Evolutionary conservation across 2,329 filamentous ascomycete genomes (phyloP), one percentile per base, ranked within the genome.

Genomic region (Claviceps fusiformis): DNA sequence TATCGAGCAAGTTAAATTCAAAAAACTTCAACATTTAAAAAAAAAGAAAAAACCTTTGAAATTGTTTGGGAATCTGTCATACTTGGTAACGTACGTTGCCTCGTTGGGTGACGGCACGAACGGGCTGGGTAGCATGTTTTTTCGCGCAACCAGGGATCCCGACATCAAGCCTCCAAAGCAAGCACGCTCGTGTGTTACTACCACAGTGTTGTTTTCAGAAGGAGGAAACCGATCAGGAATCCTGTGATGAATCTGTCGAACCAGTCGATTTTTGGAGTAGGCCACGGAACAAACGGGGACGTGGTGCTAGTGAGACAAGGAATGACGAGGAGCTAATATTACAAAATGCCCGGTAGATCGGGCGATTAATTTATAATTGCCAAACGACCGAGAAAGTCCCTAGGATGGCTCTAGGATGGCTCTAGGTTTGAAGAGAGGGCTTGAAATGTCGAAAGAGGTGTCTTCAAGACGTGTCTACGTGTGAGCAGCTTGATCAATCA

Each of bases 81-180:
- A 15, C 13, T 37, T 29, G 24, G 41, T n/a, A 11, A 52, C 58
- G 41, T 61, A 69, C 67, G 59, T 67, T 47, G 58, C 47, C 5
- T 67, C 64, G 31, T 54, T 53, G 9, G 47, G 33, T 15, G 41
- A 27, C 24, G 50, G 31, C 41, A 35, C 41, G 10, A 56, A n/a
- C 35, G 45, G 48, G 48, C 44, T 50, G 17, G 41, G 11, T 19
- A 54, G 24, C 50, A 57, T 55, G 8, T 37, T 33, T 24, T 48
- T 52, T 39, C 48, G 49, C 35, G 53, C 10, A 19, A 37, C 17
- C 37, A 57, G 48, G 5, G 56, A 56, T 39, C 58, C 24, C 31
- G 62, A 57, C 61, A 66, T 68, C 35, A 53, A 50, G 54, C 45
- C 41, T 9, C 27, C 46, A 10, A 54, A n/a, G 5, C 49, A 37